Conservation (phyloP, 371 early-diverging fungal species). For the Lichtheimia corymbifera region DNA sequence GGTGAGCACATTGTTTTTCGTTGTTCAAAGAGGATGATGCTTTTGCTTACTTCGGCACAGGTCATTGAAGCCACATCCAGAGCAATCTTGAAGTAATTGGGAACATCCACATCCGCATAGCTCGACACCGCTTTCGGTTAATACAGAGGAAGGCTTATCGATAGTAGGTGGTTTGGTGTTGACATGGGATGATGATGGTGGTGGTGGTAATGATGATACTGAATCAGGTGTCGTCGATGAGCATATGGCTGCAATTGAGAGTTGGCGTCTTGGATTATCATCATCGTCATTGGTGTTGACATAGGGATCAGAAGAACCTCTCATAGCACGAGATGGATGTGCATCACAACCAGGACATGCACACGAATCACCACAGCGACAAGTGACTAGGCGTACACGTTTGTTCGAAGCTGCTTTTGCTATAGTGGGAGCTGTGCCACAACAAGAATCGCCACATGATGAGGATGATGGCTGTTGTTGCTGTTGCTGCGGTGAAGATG, state of each 20-base stretch:
- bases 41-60: constrained; percentile 19
- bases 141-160: constrained; percentile 26
- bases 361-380: constrained; percentile 52
- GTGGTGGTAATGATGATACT: constrained; percentile 10
- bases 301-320: constrained; percentile 37
- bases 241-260: constrained; percentile 29
- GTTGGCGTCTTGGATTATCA: constrained; percentile 13
- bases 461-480: not conserved
- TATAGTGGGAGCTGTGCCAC: not conserved
- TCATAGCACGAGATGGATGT: constrained; percentile 49
- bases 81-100: constrained; percentile 30
- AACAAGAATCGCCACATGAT: not conserved
- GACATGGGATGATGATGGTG: not conserved
- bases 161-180: no score
- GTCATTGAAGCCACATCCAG: constrained; percentile 18
- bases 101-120: constrained; percentile 44
- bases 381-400: constrained; percentile 38
- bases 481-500: not conserved
- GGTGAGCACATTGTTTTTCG: no score
- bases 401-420: not conserved
- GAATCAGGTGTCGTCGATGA: constrained; percentile 7
- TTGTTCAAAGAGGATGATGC: not conserved
- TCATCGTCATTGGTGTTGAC: constrained; percentile 10
- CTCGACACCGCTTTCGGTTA: constrained; percentile 26
- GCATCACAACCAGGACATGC: constrained; percentile 52